phyloP scores from a whole-genome alignment of 148 eudicot genomes.

The Tetragonia tetragonoides region DNA sequence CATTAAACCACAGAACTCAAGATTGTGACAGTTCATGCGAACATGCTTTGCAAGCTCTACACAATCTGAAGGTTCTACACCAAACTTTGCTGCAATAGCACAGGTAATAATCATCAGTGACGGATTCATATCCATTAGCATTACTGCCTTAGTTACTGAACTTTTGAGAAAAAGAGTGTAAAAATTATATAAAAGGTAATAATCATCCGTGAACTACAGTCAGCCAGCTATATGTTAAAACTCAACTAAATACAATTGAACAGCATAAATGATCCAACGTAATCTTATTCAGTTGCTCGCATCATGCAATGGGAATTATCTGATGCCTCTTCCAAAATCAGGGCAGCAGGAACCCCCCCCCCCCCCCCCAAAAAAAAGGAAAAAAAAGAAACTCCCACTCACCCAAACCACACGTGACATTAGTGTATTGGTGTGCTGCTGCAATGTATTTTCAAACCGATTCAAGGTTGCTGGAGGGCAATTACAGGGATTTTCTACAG shows the following conservation, averaged over 20 bases:
- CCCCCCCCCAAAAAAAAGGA: no score
- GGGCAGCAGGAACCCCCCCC: not conserved
- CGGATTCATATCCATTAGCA: not conserved
- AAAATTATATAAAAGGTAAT: not conserved
- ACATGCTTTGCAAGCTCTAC: slow-evolving; percentile 87
- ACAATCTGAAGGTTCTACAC: slow-evolving; percentile 84
- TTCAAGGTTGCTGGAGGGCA: not conserved
- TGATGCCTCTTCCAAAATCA: not conserved
- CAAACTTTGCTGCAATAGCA: slow-evolving; percentile 73
- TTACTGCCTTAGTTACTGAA: no score
- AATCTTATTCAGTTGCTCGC: no score
- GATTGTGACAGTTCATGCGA: slow-evolving; percentile 69
- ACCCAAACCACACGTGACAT: not conserved
- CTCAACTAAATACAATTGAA: no score
- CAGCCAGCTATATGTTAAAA: no score
- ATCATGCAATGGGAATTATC: no score
- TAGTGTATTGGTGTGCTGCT: no score
- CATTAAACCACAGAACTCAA: slow-evolving; percentile 91
- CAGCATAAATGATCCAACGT: no score
- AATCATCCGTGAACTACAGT: no score
- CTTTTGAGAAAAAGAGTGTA: not conserved
- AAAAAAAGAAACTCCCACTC: no score
- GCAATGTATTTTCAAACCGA: not conserved
- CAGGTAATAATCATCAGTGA: slow-evolving; percentile 1
- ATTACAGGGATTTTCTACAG: not conserved